Conservation (phyloP, 805 yeast genomes). For the Lipomyces starkeyi region DNA sequence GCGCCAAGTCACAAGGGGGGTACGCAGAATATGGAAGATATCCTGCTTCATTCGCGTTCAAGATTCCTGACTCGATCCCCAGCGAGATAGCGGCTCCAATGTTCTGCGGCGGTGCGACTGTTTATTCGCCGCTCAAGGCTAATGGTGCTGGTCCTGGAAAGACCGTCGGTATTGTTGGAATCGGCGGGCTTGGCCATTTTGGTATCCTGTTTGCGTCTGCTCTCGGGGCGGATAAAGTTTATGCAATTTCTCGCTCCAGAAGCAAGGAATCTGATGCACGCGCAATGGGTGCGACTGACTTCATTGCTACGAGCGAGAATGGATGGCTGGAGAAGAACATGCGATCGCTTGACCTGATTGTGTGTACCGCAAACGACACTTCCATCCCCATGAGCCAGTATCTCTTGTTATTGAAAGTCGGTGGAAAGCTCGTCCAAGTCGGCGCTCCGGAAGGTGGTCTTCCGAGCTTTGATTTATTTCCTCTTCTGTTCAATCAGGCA, state of each 20-base stretch:
- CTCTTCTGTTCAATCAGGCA: slow-evolving; percentile 18
- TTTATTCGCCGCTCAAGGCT: slow-evolving; percentile 63
- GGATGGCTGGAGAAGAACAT: slow-evolving; percentile 46
- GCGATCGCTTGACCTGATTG: slow-evolving; percentile 55
- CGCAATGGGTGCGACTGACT: slow-evolving; percentile 60
- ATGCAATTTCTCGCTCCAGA: slow-evolving; percentile 59
- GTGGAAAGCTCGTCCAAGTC: slow-evolving; percentile 63
- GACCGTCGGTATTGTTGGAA: slow-evolving; percentile 55
- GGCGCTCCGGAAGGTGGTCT: slow-evolving; percentile 58
- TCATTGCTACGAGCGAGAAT: slow-evolving; percentile 53
- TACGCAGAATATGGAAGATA: slow-evolving; percentile 64
- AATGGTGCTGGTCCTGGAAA: slow-evolving; percentile 56
- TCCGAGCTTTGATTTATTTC: slow-evolving; percentile 16
- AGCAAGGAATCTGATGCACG: slow-evolving; percentile 58
- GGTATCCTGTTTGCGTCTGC: slow-evolving; percentile 64
- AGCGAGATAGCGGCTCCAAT: slow-evolving; percentile 68
- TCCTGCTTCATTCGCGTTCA: slow-evolving; percentile 64
- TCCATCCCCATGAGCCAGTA: slow-evolving; percentile 48
- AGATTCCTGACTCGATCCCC: slow-evolving; percentile 61
- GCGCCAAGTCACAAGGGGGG: slow-evolving; percentile 55
- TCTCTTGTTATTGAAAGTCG: slow-evolving; percentile 60
- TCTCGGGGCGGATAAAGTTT: slow-evolving; percentile 63
- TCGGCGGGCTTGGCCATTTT: slow-evolving; percentile 56
- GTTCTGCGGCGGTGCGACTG: slow-evolving; percentile 78
- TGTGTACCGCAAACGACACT: slow-evolving; percentile 59